Base-by-base conservation (phyloP, 2,329 filamentous ascomycete species). In the Bipolaris gigantea region DNA sequence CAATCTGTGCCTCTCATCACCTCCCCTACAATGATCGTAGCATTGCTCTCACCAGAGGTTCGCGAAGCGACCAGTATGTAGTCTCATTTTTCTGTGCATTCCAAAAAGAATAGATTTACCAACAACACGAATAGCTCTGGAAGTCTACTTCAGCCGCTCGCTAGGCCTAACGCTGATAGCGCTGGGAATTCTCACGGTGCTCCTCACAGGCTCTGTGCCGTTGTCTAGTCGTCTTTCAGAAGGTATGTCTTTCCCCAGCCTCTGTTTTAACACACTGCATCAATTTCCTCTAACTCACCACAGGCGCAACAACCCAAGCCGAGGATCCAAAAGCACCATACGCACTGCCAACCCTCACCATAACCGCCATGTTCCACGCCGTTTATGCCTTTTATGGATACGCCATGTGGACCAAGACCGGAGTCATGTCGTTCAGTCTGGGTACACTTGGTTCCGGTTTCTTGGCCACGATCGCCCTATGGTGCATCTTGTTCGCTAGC, bases 131-230 rank as follows among this genome's bases (percentile, higher is more conserved):
- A 15, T 61, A 84, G 85, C 76, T 21, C 78, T 90, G 30, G 88
- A 92, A 73, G 75, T 83, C 51, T 93, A 93, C 80, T 86, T 92
- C 71, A 85, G 85, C 47, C 87, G 89, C 38, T 84, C 82, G 25
- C 81, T 91, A 1, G 89, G 88, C 59, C 77, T 92, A 52, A 77
- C 85, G 27, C 81, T 91, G 40, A 77, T 92, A 19, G 77, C 85
- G 9, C 75, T 93, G 25, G 85, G 85, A 30, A 67, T 86, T 6
- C 74, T 89, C 11, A 81, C 82, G n/a, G 75, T 92, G 34, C 79
- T 90, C 33, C 80, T 92, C 27, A 89, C 88, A 0, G 90, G 89
- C 42, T 81, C 83, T 2, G 79, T 93, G 5, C 89, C 89, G 0
- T 74, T 92, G 11, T 81, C 80, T 0, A 81, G 82, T n/a, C 70